Conservation (phyloP, 1,139 yeast species). For the Yamadazyma taylorii region DNA sequence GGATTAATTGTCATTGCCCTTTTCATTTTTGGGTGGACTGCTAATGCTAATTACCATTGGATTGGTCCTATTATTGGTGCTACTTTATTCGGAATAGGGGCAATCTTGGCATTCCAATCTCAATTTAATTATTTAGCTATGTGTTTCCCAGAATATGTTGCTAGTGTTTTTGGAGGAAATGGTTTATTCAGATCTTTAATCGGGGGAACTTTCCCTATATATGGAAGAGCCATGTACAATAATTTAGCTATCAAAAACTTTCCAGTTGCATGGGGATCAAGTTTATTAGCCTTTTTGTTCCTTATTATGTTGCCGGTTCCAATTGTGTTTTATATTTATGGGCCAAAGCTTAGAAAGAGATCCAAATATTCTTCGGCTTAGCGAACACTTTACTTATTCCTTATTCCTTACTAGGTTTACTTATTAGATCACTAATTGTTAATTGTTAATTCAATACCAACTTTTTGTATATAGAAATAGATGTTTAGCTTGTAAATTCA, state of each 20-base stretch:
- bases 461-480: too few relatives aligned
- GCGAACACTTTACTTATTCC: too few relatives aligned
- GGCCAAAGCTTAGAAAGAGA: conserved; percentile 15
- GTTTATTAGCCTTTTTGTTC: conserved; percentile 5
- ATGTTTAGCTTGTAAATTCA: too few relatives aligned
- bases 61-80: conserved; percentile 26
- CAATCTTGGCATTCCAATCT: conserved; percentile 23
- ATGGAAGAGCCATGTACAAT: conserved; percentile 15
- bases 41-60: conserved; percentile 30
- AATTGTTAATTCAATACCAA: too few relatives aligned
- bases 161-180: conserved; percentile 25
- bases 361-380: conserved; percentile 24
- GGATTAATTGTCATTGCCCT: conserved; percentile 29
- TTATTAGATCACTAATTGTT: too few relatives aligned
- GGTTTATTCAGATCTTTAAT: conserved; percentile 18
- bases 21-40: conserved; percentile 35
- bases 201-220: conserved; percentile 18
- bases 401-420: too few relatives aligned
- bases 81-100: conserved; percentile 21
- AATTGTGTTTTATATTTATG: conserved; percentile 4
- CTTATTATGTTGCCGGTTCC: conserved; percentile 6
- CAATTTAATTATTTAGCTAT: conserved; percentile 54
- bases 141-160: conserved; percentile 43
- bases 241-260: conserved; percentile 13
- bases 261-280: conserved; percentile 18